phyloP scores from a whole-genome alignment of 2,329 filamentous ascomycete species.

The Ceratocystiopsis brevicomis region DNA sequence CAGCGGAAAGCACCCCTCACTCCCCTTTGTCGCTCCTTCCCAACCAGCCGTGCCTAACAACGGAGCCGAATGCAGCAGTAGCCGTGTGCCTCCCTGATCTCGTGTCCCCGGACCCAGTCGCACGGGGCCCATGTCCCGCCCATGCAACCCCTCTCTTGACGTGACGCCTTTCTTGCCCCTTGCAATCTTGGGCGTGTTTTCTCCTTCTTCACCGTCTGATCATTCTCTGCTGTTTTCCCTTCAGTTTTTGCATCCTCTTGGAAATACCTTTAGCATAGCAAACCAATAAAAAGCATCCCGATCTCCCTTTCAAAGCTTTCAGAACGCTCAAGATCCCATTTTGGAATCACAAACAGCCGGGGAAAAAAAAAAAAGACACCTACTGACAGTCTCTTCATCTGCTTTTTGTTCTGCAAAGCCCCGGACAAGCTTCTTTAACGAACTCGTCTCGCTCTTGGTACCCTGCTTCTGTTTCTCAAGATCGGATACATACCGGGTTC shows the following conservation, averaged over 20 bases:
- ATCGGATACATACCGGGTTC: not conserved
- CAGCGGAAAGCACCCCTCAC: too few relatives aligned
- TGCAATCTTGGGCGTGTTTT: too few relatives aligned
- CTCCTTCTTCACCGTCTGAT: not conserved
- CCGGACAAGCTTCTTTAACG: too few relatives aligned
- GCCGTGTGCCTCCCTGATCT: too few relatives aligned
- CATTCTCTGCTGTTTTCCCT: not conserved
- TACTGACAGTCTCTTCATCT: not conserved
- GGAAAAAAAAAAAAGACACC: not conserved
- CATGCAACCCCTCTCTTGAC: too few relatives aligned
- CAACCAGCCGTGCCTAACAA: too few relatives aligned
- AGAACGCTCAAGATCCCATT: not conserved
- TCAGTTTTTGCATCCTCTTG: not conserved
- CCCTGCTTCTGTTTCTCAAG: not conserved
- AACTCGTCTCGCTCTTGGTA: not conserved
- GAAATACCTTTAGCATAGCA: constrained; percentile 6
- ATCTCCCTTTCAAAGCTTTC: not conserved
- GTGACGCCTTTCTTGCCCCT: too few relatives aligned
- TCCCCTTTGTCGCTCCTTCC: too few relatives aligned
- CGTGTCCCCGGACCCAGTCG: too few relatives aligned
- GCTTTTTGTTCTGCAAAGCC: too few relatives aligned
- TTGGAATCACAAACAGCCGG: not conserved
- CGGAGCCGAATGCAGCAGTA: too few relatives aligned
- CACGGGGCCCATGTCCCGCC: too few relatives aligned
- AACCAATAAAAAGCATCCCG: constrained; percentile 5